Conservation (phyloP, 257 asterid species). For the Scutellaria barbata region DNA sequence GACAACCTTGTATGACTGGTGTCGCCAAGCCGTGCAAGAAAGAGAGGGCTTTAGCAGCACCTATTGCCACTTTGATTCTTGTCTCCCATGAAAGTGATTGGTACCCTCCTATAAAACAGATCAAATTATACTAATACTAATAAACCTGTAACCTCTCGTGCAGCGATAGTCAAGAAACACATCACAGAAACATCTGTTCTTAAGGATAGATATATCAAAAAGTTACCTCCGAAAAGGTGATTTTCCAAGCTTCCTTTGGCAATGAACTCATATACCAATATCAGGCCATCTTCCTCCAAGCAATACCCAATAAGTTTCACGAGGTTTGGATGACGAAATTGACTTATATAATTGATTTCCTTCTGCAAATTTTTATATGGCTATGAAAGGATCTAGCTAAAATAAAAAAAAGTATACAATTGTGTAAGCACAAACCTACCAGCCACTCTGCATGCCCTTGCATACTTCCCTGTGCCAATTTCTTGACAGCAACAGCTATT, state of each 20-base stretch:
- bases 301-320: constrained; percentile 3
- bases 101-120: constrained; percentile 43
- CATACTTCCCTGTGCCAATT: background rate
- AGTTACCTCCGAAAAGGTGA: constrained; percentile 50
- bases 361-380: background rate
- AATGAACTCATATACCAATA: constrained; percentile 37
- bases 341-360: background rate
- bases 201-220: too few relatives aligned
- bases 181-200: too few relatives aligned
- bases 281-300: background rate
- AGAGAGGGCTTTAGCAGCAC: constrained; percentile 61
- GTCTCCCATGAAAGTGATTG: constrained; percentile 58
- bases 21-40: constrained; percentile 52
- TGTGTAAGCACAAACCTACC: constrained; percentile 15
- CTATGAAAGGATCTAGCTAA: background rate
- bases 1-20: constrained; percentile 51
- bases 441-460: constrained; percentile 21
- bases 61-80: constrained; percentile 60
- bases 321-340: constrained; percentile 32
- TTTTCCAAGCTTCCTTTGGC: constrained; percentile 59
- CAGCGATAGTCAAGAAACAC: too few relatives aligned
- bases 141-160: too few relatives aligned
- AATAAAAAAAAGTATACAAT: too few relatives aligned
- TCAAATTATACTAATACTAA: too few relatives aligned
- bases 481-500: constrained; percentile 29